phyloP scores from a whole-genome alignment of 257 asterid species.

The Solanum virginianum region DNA sequence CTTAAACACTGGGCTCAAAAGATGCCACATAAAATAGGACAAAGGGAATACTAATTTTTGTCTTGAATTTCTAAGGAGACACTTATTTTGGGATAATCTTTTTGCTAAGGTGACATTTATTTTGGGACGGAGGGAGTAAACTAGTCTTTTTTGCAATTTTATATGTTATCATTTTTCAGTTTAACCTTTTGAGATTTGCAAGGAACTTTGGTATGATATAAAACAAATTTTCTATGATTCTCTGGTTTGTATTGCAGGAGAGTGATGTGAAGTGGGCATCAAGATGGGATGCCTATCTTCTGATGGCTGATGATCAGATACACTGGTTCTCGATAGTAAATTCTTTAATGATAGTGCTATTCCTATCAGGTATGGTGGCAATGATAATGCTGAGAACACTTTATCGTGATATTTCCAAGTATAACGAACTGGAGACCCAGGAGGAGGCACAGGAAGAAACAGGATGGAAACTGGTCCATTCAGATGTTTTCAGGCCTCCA shows the following conservation, averaged over 20 bases:
- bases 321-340: constrained; percentile 79
- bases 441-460: constrained; percentile 84
- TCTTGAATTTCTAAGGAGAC: not conserved
- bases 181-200: not conserved
- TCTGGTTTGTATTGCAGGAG: constrained; percentile 30
- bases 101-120: not conserved
- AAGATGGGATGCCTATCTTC: constrained; percentile 74
- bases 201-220: not conserved
- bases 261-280: constrained; percentile 87
- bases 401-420: constrained; percentile 64
- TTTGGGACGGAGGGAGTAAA: not conserved
- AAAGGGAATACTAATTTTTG: not conserved
- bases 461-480: constrained; percentile 70
- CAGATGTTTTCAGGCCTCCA: constrained; percentile 67
- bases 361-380: constrained; percentile 82
- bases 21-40: no score
- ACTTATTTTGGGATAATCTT: not conserved
- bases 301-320: constrained; percentile 69
- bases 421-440: constrained; percentile 68
- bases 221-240: not conserved
- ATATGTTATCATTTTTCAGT: not conserved
- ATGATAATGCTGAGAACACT: constrained; percentile 71
- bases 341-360: constrained; percentile 70
- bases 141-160: not conserved
- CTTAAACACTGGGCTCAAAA: no score